A percentile compares a stretch with the other conserved stretches of the same genome.
These are phyloP conservation scores for Circinella umbellata DNA, from an alignment of 371 early-diverging fungal genomes.

Conservation along the genomic window DNA sequence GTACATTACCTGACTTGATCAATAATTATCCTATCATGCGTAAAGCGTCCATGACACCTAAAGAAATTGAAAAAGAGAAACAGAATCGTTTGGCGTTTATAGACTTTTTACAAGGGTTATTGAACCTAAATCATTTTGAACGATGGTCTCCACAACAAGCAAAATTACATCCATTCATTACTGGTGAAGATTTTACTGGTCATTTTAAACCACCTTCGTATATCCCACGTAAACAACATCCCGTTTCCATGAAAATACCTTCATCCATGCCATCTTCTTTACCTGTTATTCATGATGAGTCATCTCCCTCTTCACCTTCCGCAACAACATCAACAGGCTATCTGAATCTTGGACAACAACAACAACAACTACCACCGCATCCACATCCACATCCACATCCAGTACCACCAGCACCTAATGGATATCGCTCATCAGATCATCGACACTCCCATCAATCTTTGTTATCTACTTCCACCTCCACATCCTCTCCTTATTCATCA, in stretches of 20 bases:
- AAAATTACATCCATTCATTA: constrained; percentile 93
- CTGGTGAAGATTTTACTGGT: constrained; percentile 74
- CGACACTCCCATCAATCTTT: constrained; percentile 22
- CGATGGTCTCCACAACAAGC: constrained; percentile 97
- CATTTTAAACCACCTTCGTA: constrained; percentile 47
- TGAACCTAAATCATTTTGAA: constrained; percentile 91
- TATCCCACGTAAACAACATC: constrained; percentile 37
- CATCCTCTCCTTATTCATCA: constrained; percentile 36
- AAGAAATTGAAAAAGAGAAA: constrained; percentile 85
- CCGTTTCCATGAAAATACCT: constrained; percentile 13
- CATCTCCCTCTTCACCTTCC: not conserved
- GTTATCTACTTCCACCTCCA: constrained; percentile 16
- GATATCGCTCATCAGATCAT: constrained; percentile 8
- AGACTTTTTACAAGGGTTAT: constrained; percentile 89
- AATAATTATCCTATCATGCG: constrained; percentile 81
- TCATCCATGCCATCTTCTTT: constrained; percentile 20
- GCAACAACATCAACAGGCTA: constrained; percentile 4
- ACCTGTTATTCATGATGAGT: constrained; percentile 16
- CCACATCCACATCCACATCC: constrained; percentile 1
- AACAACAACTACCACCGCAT: not conserved
- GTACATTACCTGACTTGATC: constrained; percentile 85
- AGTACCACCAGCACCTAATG: constrained; percentile 19
- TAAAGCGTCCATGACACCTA: constrained; percentile 62
- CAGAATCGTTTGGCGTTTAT: constrained; percentile 73
- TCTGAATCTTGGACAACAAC: not conserved